Base-by-base conservation (phyloP, 805 yeast genomes). In the Sugiyamaella boreocaroliniensis region DNA sequence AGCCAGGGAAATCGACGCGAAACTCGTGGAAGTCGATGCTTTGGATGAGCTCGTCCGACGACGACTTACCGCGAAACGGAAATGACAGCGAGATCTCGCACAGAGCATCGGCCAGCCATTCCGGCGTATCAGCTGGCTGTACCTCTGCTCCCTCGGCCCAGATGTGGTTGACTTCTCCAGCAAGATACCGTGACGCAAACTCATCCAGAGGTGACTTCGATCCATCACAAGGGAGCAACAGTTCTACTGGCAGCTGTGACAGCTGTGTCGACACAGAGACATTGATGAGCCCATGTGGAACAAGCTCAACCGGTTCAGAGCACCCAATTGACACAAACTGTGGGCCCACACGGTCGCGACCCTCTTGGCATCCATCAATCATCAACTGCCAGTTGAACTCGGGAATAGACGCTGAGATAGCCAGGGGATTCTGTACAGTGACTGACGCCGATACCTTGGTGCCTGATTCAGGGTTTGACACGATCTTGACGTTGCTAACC, bases 121-220 rank as follows among this genome's bases (percentile, higher is more conserved):
- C 41, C 9, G 64, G 61, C 8, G 55, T 42, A 4, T 40, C 46
- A 1, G 22, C 11, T 15, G 48, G 42, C 15, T 51, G 49, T 19
- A 42, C 18, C 7, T 49, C 40, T 1, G 54, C 26, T 14, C 69
- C 68, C 16, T 50, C 47, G 10, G 66, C 50, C 43, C 41, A 43
- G 10, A 68, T 53, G 9, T 43, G 12, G 49, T 57, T 59, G 4
- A 47, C 20, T 40, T 54, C 50, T 20, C 70, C 70, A 2, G 52
- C 55, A 9, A 68, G 54, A 49, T 63, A 66, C 29, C 48, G 43
- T 8, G 60, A 34, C 1, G 66, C 49, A 50, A 64, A 59, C 18
- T 14, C 9, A 40, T 65, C 70, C 15, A 68, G 50, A 9, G 68
- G 67, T 12, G 68, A 59, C 44, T 54, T n/a, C 9, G n/a, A 9